Base-by-base conservation (phyloP, 2,329 filamentous ascomycete species). In the Capronia americana region DNA sequence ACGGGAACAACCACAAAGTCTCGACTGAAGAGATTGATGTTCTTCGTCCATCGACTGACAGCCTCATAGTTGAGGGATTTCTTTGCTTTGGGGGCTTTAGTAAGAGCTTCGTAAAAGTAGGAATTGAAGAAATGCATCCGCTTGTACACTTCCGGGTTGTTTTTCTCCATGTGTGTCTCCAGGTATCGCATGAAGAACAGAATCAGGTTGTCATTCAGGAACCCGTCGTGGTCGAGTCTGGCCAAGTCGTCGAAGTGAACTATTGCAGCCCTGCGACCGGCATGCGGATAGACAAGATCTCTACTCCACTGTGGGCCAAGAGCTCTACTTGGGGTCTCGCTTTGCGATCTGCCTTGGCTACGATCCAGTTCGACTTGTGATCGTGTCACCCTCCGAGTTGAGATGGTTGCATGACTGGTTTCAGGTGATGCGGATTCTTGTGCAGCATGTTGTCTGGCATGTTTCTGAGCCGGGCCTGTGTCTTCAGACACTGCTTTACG, bases 1-100 rank as follows among this genome's bases (percentile, higher is more conserved):
- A 99, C 92, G 0, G 95, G 95, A 6, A 99, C 90, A 11, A 98
- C 85, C 65, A 98, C 88, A 76, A 93, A 97, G 75, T 97, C 92
- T 72, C 92, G 93, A 5, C 84, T 85, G 74, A 98, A 92, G 8
- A 99, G 79, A 75, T 99, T 92, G 24, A 94, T 85, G 72, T 89
- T 92, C 38, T 90, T 85, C 0, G 95, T 98, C 95, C 95, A 99
- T 51, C 88, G 86, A 76, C 90, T 88, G 63, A 99, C 93, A 4
- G 88, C 90, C 28, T 91, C 87, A 75, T 97, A 97, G 73, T 96
- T 93, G 78, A 96, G 90, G 0, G 77, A 79, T 57, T 81, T 78
- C 71, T 79, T 81, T 41, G 86, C 82, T 64, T 83, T 83, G 17
- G 79, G 77, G 7, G 78, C 79, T 34, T 87, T 88, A 20, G 86